A percentile compares a stretch with the other conserved stretches of the same genome.
phyloP scores from a whole-genome alignment of 2,329 filamentous ascomycete genomes.

The Bipolaris sorokiniana region DNA sequence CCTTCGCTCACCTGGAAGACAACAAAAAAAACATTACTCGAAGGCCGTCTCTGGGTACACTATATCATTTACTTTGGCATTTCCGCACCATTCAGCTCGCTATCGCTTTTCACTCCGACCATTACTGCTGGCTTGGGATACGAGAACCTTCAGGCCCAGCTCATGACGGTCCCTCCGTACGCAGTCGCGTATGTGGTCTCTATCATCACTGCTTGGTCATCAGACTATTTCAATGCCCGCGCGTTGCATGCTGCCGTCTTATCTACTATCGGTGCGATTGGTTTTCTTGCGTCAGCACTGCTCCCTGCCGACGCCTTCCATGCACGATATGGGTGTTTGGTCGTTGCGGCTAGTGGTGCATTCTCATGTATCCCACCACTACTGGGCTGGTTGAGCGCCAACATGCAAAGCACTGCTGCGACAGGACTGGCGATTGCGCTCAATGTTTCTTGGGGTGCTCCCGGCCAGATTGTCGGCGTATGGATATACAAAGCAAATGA shows the following conservation, averaged over 20 bases:
- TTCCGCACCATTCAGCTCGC: conserved; percentile 31
- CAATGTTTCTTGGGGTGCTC: conserved; percentile 71
- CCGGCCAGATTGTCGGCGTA: conserved; percentile 73
- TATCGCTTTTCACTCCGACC: conserved; percentile 68
- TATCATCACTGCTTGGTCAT: conserved; percentile 27
- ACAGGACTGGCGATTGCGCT: conserved; percentile 73
- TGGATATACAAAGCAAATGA: conserved; percentile 75
- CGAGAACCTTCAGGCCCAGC: conserved; percentile 63
- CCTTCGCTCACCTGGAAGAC: conserved; percentile 54
- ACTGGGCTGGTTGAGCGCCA: conserved; percentile 73
- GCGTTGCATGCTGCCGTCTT: conserved; percentile 57
- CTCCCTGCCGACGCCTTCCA: conserved; percentile 66
- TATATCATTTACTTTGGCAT: conserved; percentile 50
- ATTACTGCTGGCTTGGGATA: conserved; percentile 66
- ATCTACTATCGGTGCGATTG: conserved; percentile 56
- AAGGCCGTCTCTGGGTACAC: conserved; percentile 61
- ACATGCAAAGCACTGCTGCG: conserved; percentile 68
- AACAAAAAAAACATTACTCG: conserved; percentile 55
- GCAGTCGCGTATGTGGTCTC: conserved; percentile 65
- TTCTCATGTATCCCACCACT: conserved; percentile 74
- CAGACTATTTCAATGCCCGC: conserved; percentile 42
- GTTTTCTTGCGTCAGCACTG: conserved; percentile 68
- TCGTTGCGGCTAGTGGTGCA: conserved; percentile 69
- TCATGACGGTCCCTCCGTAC: conserved; percentile 72
- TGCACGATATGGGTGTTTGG: conserved; percentile 71